Conservation (phyloP, 495 filamentous ascomycete genomes). For the Tuber borchii region DNA sequence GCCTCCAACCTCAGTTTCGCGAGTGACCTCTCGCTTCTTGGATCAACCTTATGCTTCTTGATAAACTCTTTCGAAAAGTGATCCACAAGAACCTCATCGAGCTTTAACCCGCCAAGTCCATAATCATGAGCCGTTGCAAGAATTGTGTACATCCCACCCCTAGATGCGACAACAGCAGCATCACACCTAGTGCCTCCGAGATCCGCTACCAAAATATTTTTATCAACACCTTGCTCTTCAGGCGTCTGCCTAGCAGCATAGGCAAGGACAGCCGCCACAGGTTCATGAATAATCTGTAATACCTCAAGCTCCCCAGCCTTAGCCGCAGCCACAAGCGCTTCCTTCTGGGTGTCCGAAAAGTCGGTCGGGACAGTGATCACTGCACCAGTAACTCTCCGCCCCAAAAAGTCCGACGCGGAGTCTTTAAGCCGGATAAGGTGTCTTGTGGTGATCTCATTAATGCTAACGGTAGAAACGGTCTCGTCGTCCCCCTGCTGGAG, state of each 20-base stretch:
- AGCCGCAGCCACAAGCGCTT: conserved; percentile 68
- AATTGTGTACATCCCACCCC: conserved; percentile 94
- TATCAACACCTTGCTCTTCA: conserved; percentile 59
- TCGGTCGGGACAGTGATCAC: conserved; percentile 92
- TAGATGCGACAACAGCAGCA: conserved; percentile 77
- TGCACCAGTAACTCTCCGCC: conserved; percentile 83
- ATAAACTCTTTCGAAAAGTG: conserved; percentile 97
- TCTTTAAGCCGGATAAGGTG: conserved; percentile 73
- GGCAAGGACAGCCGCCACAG: conserved; percentile 81
- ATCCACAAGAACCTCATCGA: conserved; percentile 87
- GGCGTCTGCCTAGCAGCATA: conserved; percentile 70
- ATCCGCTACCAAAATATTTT: conserved; percentile 86
- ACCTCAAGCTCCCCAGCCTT: conserved; percentile 78
- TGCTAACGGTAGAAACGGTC: conserved; percentile 61
- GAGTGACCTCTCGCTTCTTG: conserved; percentile 69
- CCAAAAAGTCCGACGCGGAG: conserved; percentile 84
- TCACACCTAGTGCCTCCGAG: conserved; percentile 90
- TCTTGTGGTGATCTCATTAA: conserved; percentile 80
- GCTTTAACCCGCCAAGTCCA: conserved; percentile 69
- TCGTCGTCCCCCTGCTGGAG: conserved; percentile 69
- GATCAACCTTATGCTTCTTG: conserved; percentile 87
- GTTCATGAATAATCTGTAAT: conserved; percentile 87
- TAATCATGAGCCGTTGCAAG: conserved; percentile 93
- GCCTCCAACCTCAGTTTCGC: conserved; percentile 90
- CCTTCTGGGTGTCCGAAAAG: conserved; percentile 77